phyloP scores from a whole-genome alignment of 2,329 filamentous ascomycete species.

The Tolypocladium tropicale region DNA sequence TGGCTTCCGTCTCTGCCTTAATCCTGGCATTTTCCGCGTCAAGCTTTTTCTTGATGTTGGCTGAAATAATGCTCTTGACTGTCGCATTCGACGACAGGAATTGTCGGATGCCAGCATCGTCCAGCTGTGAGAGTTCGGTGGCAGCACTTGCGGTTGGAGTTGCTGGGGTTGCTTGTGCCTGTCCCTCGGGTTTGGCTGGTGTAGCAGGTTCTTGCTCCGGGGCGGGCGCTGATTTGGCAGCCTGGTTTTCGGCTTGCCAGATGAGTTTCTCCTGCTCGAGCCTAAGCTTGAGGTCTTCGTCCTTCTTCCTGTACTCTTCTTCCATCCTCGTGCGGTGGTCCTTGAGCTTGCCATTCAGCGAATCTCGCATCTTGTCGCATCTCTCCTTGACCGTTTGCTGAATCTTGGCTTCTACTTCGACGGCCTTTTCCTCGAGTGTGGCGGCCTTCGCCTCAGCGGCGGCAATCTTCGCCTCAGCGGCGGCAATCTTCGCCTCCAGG shows the following conservation, averaged over 20 bases:
- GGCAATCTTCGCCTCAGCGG: constrained; percentile 51
- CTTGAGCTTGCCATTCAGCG: constrained; percentile 58
- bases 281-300: constrained; percentile 40
- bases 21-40: constrained; percentile 53
- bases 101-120: constrained; percentile 46
- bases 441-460: constrained; percentile 50
- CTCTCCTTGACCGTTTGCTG: constrained; percentile 52
- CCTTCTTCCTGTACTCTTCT: constrained; percentile 43
- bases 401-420: constrained; percentile 53
- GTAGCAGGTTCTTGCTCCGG: constrained; percentile 21
- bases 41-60: constrained; percentile 61
- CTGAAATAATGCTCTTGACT: constrained; percentile 46
- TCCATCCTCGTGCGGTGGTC: constrained; percentile 48
- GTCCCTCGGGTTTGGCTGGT: constrained; percentile 21
- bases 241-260: constrained; percentile 42
- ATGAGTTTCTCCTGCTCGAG: constrained; percentile 56
- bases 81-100: constrained; percentile 46
- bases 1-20: constrained; percentile 44
- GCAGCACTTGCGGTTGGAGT: constrained; percentile 26
- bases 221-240: constrained; percentile 10
- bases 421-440: constrained; percentile 53
- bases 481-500: constrained; percentile 52
- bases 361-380: constrained; percentile 58
- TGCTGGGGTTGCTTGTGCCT: constrained; percentile 14
- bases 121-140: constrained; percentile 36